Percentiles rank a stretch among this genome's conserved stretches.
These are phyloP conservation scores for Anisodus tanguticus DNA, from an alignment of 257 asterid species.

Conservation along the genomic window DNA sequence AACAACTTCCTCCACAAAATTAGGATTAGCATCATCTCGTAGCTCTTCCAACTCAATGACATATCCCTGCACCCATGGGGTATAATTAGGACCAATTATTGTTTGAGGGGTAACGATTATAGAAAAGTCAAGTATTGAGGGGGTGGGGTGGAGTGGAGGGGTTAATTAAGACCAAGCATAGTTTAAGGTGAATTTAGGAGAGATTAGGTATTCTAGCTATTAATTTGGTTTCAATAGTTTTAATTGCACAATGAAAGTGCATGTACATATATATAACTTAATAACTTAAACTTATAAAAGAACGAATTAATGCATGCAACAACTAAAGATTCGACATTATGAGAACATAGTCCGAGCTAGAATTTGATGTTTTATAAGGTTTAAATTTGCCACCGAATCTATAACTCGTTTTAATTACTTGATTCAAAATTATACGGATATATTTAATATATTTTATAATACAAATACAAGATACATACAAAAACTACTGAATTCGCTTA, in stretches of 20 bases:
- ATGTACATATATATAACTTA: not conserved
- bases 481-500: too few relatives aligned
- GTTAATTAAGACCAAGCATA: too few relatives aligned
- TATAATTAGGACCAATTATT: too few relatives aligned
- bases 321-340: not conserved
- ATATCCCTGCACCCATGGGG: conserved; percentile 55
- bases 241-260: too few relatives aligned
- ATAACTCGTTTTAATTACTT: too few relatives aligned
- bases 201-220: too few relatives aligned
- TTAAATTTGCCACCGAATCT: not conserved
- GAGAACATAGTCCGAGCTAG: not conserved
- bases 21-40: conserved; percentile 75
- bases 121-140: too few relatives aligned
- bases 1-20: conserved; percentile 80
- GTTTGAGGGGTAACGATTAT: too few relatives aligned
- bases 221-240: too few relatives aligned
- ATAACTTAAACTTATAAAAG: too few relatives aligned
- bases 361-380: not conserved
- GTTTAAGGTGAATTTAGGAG: too few relatives aligned
- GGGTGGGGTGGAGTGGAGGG: too few relatives aligned
- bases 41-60: conserved; percentile 70
- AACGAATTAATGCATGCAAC: not conserved
- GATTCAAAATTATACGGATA: not conserved
- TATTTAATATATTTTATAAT: not conserved
- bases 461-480: not conserved